These are phyloP conservation scores for Fusarium sp. DNA, from an alignment of 2,329 filamentous ascomycete species.

Conservation along the genomic window DNA sequence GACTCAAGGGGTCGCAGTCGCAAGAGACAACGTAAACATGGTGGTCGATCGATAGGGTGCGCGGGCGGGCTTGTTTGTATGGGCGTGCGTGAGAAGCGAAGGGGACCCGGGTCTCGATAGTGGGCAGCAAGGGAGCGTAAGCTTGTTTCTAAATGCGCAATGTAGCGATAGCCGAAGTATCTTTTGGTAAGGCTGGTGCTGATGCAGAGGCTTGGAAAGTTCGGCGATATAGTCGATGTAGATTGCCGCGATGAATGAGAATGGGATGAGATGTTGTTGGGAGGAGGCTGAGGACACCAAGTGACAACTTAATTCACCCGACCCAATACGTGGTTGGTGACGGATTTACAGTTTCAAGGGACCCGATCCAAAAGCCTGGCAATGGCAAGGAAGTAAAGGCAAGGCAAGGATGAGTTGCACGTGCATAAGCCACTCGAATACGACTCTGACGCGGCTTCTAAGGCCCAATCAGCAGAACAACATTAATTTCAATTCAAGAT, in stretches of 20 bases:
- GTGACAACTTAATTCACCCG: constrained; percentile 28
- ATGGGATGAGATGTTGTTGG: constrained; percentile 15
- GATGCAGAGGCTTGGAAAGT: not conserved
- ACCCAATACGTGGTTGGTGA: constrained; percentile 33
- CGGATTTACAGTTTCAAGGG: constrained; percentile 42
- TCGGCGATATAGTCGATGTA: constrained; percentile 18
- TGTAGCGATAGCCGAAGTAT: constrained; percentile 12
- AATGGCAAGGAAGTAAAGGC: not conserved
- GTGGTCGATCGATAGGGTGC: constrained; percentile 27
- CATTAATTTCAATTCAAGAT: not conserved
- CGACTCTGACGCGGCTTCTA: constrained; percentile 23
- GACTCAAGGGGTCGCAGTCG: constrained; percentile 43
- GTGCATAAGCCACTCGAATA: constrained; percentile 36
- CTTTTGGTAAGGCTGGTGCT: constrained; percentile 13
- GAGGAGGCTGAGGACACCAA: constrained; percentile 34
- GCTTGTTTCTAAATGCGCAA: constrained; percentile 19
- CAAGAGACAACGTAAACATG: constrained; percentile 42
- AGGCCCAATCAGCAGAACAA: not conserved
- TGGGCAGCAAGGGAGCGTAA: constrained; percentile 26
- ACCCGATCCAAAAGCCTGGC: constrained; percentile 25
- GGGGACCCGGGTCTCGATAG: constrained; percentile 29
- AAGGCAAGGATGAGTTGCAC: constrained; percentile 37
- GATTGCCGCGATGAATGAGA: constrained; percentile 7
- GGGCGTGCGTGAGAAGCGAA: constrained; percentile 9
- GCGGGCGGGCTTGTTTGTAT: constrained; percentile 10